Percentiles rank a stretch among this genome's conserved stretches.
Conservation (phyloP, 768 basidiomycete genomes). For the Pulveroboletus sp. region DNA sequence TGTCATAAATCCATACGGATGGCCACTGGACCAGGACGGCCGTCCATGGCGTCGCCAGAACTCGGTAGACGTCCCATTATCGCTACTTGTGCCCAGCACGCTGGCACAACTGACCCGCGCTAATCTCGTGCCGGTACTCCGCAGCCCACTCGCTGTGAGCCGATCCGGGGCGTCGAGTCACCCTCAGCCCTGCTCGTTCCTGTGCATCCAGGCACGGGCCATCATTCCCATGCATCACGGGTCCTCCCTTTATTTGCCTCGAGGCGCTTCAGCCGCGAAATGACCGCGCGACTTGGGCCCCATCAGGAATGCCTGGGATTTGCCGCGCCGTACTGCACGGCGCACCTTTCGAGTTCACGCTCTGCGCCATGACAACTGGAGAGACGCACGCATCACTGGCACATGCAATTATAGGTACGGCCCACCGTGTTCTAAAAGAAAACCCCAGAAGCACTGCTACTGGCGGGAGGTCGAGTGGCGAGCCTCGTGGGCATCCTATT, state of each 20-base stretch:
- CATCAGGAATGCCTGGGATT: constrained; percentile 12
- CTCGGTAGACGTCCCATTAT: constrained; percentile 10
- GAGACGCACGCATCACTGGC: no score
- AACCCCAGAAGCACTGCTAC: neutral
- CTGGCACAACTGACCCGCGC: constrained; percentile 10
- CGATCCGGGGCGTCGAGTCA: constrained; percentile 19
- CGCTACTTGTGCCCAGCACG: constrained; percentile 9
- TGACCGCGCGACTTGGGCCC: constrained; percentile 26
- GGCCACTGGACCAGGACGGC: constrained; percentile 13
- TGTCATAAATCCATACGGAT: constrained; percentile 10
- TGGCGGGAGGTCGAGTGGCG: constrained; percentile 8
- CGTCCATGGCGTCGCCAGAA: constrained; percentile 18
- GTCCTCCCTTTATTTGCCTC: constrained; percentile 23
- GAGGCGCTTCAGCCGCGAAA: constrained; percentile 29
- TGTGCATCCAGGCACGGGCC: constrained; percentile 6
- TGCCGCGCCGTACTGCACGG: no score
- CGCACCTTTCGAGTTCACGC: no score
- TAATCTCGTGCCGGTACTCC: constrained; percentile 24
- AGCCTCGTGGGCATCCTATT: constrained; percentile 20
- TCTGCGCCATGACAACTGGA: neutral
- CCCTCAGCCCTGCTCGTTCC: constrained; percentile 25
- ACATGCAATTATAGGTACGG: constrained; percentile 8
- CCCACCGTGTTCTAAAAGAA: constrained; percentile 7
- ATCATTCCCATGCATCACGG: constrained; percentile 25
- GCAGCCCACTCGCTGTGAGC: constrained; percentile 11